Conservation (phyloP, 306 rosid genomes). For the Cicer chorassanicum region DNA sequence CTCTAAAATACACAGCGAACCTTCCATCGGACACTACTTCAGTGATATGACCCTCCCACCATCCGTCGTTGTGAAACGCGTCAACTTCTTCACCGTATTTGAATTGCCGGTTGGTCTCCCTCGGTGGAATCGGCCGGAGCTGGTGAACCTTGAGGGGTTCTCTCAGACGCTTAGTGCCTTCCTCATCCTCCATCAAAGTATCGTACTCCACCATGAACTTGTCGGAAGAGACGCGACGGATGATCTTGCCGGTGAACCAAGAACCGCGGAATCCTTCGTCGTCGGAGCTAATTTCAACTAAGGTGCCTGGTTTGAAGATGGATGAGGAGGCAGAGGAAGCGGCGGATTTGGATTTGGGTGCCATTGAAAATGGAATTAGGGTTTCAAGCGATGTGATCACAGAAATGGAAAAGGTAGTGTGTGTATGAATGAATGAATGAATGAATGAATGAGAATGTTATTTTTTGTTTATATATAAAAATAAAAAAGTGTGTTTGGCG, state of each 20-base stretch:
- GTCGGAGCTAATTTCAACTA: conserved; percentile 56
- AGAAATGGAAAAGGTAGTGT: neutral
- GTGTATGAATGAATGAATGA: neutral
- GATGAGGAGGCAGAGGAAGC: neutral
- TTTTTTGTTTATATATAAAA: too few species aligned
- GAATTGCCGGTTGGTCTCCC: conserved; percentile 41
- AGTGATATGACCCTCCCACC: conserved; percentile 68
- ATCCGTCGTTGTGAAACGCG: conserved; percentile 62
- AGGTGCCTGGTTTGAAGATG: conserved; percentile 45
- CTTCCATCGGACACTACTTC: conserved; percentile 42
- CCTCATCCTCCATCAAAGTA: conserved; percentile 45
- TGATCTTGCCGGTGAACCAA: conserved; percentile 51
- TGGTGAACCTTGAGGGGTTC: conserved; percentile 45
- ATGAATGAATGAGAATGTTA: neutral
- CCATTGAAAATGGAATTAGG: neutral
- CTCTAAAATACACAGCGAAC: conserved; percentile 57
- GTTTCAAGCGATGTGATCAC: neutral
- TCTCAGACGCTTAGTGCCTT: conserved; percentile 36
- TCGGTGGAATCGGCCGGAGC: conserved; percentile 58
- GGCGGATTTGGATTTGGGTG: conserved; percentile 8
- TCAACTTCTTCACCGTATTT: conserved; percentile 66
- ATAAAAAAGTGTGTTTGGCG: neutral
- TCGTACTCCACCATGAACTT: conserved; percentile 54
- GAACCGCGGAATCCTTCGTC: conserved; percentile 72
- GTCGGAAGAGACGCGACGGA: conserved; percentile 42